Conservation (phyloP, 257 asterid species). For the Nicotiana undulata region DNA sequence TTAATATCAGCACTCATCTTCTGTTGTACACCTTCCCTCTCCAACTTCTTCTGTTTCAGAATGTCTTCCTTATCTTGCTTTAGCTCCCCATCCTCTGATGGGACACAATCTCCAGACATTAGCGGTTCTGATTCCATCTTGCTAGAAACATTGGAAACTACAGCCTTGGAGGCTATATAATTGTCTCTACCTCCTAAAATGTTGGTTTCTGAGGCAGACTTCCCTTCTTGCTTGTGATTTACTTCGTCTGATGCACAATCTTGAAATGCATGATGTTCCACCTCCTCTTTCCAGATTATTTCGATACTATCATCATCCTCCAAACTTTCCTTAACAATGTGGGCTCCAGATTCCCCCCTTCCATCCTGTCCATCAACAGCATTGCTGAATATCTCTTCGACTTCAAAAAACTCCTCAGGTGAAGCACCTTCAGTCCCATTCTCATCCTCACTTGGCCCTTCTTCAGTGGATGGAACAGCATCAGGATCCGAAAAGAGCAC, state of each 20-base stretch:
- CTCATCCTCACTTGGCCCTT: slow-evolving; percentile 54
- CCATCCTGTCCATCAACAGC: slow-evolving; percentile 55
- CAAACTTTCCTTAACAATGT: slow-evolving; percentile 25
- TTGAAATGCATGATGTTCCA: slow-evolving; percentile 68
- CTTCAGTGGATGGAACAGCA: slow-evolving; percentile 54
- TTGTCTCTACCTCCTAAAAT: slow-evolving; percentile 22
- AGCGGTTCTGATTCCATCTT: slow-evolving; percentile 23
- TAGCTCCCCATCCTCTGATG: slow-evolving; percentile 38
- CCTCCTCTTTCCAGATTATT: slow-evolving; percentile 46
- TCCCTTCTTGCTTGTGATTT: slow-evolving; percentile 29
- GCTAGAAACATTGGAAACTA: slow-evolving; percentile 26
- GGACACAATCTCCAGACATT: slow-evolving; percentile 16
- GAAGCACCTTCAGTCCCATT: slow-evolving; percentile 61
- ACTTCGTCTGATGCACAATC: slow-evolving; percentile 80
- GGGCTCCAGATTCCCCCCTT: slow-evolving; percentile 51
- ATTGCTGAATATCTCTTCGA: slow-evolving; percentile 89
- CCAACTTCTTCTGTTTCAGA: slow-evolving; percentile 34
- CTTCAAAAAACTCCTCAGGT: slow-evolving; percentile 92
- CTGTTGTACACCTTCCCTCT: slow-evolving; percentile 44
- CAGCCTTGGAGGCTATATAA: slow-evolving; percentile 18
- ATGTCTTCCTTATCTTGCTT: slow-evolving; percentile 33
- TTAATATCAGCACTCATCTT: slow-evolving; percentile 38
- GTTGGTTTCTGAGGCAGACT: slow-evolving; percentile 13
- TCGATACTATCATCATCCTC: slow-evolving; percentile 39
- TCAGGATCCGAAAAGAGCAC: slow-evolving; percentile 85